Evolutionary conservation across 805 yeast genomes (phyloP).

Genomic region (Teunomyces tritomae): DNA sequence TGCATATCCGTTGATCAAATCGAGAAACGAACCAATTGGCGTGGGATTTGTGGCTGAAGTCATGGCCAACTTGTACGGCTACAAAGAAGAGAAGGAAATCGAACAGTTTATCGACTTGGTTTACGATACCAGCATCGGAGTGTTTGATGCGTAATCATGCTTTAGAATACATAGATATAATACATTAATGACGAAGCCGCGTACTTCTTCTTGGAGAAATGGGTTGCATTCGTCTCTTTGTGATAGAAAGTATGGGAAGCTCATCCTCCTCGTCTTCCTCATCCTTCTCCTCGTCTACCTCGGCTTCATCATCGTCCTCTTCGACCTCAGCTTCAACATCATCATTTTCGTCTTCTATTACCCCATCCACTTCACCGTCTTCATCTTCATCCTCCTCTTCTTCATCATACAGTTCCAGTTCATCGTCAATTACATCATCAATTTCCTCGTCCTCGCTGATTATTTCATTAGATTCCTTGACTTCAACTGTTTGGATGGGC

Average conservation of each 20-base stretch:
- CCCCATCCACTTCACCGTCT: conserved; percentile 1
- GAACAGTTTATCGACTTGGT: conserved; percentile 33
- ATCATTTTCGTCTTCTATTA: neutral
- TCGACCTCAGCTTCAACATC: neutral
- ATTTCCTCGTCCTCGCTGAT: conserved; percentile 7
- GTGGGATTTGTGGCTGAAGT: conserved; percentile 74
- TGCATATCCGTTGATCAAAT: conserved; percentile 58
- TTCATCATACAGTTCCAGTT: conserved; percentile 10
- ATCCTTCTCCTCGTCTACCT: neutral
- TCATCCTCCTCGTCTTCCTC: neutral
- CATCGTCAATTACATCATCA: conserved; percentile 17
- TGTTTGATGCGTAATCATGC: conserved; percentile 20
- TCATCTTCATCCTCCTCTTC: conserved; percentile 15
- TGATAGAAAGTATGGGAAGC: neutral
- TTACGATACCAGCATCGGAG: conserved; percentile 32
- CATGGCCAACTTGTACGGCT: conserved; percentile 30
- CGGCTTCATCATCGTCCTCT: neutral
- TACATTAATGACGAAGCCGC: conserved; percentile 2
- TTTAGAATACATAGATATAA: neutral
- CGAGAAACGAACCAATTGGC: conserved; percentile 90
- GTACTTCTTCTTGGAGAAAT: conserved; percentile 4
- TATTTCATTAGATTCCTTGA: conserved; percentile 3
- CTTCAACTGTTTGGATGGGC: conserved; percentile 11
- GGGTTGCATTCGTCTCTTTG: neutral
- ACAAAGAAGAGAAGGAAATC: conserved; percentile 25